Percentiles rank a stretch among this genome's conserved stretches.
These are phyloP conservation scores for Tulasnella sp. DNA, from an alignment of 768 basidiomycete species.

Conservation along the genomic window DNA sequence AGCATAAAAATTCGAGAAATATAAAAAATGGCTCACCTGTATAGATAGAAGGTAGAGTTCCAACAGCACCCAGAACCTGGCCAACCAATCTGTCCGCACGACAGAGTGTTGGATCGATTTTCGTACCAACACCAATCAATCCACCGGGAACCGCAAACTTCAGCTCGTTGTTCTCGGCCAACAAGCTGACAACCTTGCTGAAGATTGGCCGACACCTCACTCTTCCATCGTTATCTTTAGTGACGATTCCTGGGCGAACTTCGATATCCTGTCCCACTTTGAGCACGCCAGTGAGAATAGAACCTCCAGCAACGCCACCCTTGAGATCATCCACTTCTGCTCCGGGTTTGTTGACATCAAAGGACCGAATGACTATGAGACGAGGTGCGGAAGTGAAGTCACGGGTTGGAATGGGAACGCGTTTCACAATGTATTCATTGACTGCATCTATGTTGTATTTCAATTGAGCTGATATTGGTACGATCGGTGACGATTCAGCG, in stretches of 20 bases:
- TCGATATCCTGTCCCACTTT: conserved; percentile 87
- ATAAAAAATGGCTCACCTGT: too few relatives aligned
- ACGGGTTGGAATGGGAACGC: conserved; percentile 86
- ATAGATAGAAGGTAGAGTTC: conserved; percentile 87
- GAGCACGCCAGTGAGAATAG: conserved; percentile 85
- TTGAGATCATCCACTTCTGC: conserved; percentile 93
- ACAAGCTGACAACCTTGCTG: conserved; percentile 77
- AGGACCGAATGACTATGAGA: conserved; percentile 96
- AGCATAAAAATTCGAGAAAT: too few relatives aligned
- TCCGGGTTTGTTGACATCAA: conserved; percentile 99
- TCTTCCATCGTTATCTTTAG: conserved; percentile 80
- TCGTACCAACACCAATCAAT: conserved; percentile 94
- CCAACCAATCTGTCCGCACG: conserved; percentile 94
- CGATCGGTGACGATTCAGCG: conserved; percentile 92
- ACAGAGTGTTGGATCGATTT: conserved; percentile 92
- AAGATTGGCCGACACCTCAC: conserved; percentile 91
- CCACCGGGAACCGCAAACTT: conserved; percentile 96
- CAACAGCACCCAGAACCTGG: conserved; percentile 89
- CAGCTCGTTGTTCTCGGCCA: conserved; percentile 89
- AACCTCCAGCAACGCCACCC: conserved; percentile 96
- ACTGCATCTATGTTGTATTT: conserved; percentile 99
- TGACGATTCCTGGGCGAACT: conserved; percentile 93
- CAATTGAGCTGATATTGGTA: conserved; percentile 96
- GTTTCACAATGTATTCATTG: conserved; percentile 95
- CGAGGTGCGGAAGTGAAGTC: conserved; percentile 86